Conservation (phyloP, 2,329 filamentous ascomycete species). For the Acrocalymma vagum region DNA sequence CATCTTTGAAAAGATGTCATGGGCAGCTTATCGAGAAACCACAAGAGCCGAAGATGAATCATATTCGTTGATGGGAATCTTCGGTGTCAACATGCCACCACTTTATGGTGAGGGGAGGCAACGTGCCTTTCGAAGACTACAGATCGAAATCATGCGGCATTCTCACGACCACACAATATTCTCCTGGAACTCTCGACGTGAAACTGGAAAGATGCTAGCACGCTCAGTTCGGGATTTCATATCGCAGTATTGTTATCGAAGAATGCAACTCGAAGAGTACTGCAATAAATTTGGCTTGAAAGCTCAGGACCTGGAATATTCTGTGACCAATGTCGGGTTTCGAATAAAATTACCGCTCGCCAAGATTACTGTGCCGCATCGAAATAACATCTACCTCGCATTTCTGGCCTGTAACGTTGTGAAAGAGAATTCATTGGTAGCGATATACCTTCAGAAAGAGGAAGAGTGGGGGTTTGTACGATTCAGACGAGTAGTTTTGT, state of each 20-base stretch:
- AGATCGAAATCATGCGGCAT: slow-evolving; percentile 10
- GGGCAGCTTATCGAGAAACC: slow-evolving; percentile 17
- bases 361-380: background rate
- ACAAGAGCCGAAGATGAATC: slow-evolving; percentile 16
- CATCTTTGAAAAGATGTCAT: slow-evolving; percentile 13
- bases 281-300: background rate
- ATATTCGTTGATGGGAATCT: slow-evolving; percentile 20
- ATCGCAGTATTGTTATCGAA: background rate
- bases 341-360: slow-evolving; percentile 8
- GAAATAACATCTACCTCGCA: background rate
- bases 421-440: too few relatives aligned
- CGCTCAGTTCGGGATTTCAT: background rate
- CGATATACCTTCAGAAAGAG: too few relatives aligned
- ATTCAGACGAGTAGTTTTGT: too few relatives aligned
- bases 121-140: slow-evolving; percentile 7
- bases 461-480: too few relatives aligned
- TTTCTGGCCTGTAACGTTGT: slow-evolving; percentile 6
- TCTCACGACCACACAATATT: slow-evolving; percentile 10
- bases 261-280: background rate
- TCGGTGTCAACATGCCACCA: slow-evolving; percentile 13
- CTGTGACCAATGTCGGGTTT: slow-evolving; percentile 3
- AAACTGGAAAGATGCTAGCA: slow-evolving; percentile 1
- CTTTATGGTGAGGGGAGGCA: slow-evolving; percentile 8
- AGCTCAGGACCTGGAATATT: slow-evolving; percentile 1
- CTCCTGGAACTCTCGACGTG: slow-evolving; percentile 1